These are phyloP conservation scores for Camellia sinensis DNA, from an alignment of 148 eudicot species.

Conservation along the genomic window DNA sequence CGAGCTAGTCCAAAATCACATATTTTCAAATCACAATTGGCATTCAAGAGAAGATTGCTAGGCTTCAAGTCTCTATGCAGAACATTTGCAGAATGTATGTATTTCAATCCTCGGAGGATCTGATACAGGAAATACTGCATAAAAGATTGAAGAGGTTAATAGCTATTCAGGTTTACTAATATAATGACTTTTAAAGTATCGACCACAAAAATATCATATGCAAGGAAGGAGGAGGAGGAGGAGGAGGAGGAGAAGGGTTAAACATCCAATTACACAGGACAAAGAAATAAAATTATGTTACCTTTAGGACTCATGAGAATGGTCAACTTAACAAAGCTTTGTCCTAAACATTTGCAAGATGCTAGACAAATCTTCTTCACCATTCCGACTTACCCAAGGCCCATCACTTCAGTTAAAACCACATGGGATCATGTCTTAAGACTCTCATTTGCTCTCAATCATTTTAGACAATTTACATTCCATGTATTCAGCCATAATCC, in stretches of 20 bases:
- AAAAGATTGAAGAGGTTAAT: constrained; percentile 4
- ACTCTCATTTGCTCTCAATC: background rate
- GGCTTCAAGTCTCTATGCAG: constrained; percentile 97
- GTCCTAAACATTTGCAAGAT: background rate
- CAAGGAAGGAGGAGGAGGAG: background rate
- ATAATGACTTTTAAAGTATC: background rate
- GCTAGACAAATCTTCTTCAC: background rate
- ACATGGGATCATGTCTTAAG: background rate
- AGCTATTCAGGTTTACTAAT: constrained; percentile 2
- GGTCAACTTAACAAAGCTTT: background rate
- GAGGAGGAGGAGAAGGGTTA: background rate
- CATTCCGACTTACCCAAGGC: background rate
- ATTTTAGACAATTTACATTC: background rate
- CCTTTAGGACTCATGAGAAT: background rate
- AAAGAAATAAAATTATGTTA: background rate
- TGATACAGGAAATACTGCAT: constrained; percentile 97
- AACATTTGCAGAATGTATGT: constrained; percentile 96
- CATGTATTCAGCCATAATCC: background rate
- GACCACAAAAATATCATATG: background rate
- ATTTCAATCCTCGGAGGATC: constrained; percentile 95
- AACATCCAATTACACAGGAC: background rate
- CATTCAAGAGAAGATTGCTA: constrained; percentile 93
- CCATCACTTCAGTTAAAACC: background rate
- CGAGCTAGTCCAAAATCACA: constrained; percentile 99
- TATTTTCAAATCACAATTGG: constrained; percentile 93